phyloP scores from a whole-genome alignment of 2,329 filamentous ascomycete species.

The Penicillium sp. region DNA sequence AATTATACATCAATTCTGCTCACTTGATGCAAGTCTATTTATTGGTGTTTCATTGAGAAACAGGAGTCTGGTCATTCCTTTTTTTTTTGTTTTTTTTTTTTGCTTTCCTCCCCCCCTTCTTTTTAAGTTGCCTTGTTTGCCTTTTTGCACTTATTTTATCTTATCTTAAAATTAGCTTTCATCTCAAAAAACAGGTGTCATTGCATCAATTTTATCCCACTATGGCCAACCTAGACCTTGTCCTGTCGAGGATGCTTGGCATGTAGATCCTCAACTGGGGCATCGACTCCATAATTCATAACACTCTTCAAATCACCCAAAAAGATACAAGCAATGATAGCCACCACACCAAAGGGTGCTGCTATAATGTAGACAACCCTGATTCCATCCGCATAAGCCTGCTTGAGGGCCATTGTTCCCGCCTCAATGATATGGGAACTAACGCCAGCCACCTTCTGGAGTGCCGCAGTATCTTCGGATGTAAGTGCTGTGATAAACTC shows the following conservation, averaged over 20 bases:
- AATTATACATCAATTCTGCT: too few species aligned
- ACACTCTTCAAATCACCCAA: conserved; percentile 4
- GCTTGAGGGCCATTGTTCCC: not conserved
- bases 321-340: conserved; percentile 5
- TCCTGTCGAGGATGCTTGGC: not conserved
- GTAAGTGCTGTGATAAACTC: not conserved
- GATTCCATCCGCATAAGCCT: conserved; percentile 8
- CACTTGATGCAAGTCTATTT: too few species aligned
- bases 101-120: too few species aligned
- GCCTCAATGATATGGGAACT: not conserved
- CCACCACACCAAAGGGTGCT: conserved; percentile 6
- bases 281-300: conserved; percentile 10
- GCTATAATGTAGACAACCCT: conserved; percentile 13
- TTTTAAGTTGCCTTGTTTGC: too few species aligned
- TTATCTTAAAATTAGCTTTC: too few species aligned
- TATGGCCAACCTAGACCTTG: too few species aligned
- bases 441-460: not conserved
- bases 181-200: too few species aligned
- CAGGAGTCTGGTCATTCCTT: too few species aligned
- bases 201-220: too few species aligned
- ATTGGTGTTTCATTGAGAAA: too few species aligned
- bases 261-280: conserved; percentile 8
- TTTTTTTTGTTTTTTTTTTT: too few species aligned
- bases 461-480: not conserved
- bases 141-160: too few species aligned